A percentile compares a stretch with the other conserved stretches of the same genome.
phyloP scores from a whole-genome alignment of 2,329 filamentous ascomycete genomes.

The Diaporthe vexans region DNA sequence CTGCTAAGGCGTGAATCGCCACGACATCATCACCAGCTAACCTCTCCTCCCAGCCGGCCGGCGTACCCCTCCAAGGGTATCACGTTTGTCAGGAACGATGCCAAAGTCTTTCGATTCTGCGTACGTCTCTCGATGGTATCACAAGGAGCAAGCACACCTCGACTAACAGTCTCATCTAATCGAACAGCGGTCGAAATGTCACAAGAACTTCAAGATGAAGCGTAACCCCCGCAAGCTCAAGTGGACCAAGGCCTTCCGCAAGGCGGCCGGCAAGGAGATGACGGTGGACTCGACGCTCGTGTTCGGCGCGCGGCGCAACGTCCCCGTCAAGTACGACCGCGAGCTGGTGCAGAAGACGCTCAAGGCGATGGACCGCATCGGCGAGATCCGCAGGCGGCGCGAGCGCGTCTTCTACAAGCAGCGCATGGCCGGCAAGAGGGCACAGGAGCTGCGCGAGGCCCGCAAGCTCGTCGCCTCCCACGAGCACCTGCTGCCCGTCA shows the following conservation, averaged over 20 bases:
- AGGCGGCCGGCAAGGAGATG: constrained; percentile 87
- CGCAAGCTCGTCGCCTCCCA: constrained; percentile 92
- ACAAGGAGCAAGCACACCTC: background rate
- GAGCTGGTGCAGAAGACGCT: constrained; percentile 90
- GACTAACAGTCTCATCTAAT: constrained; percentile 6
- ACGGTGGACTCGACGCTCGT: constrained; percentile 94
- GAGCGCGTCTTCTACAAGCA: constrained; percentile 96
- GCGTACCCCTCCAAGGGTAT: constrained; percentile 77
- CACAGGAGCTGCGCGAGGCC: constrained; percentile 82
- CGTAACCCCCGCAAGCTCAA: constrained; percentile 92
- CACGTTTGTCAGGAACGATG: constrained; percentile 77
- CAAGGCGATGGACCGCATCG: constrained; percentile 90
- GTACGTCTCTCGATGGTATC: constrained; percentile 22
- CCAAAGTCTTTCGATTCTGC: constrained; percentile 76
- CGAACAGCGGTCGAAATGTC: constrained; percentile 69
- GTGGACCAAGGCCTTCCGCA: constrained; percentile 94
- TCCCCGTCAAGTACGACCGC: constrained; percentile 95
- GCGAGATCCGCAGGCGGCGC: constrained; percentile 85
- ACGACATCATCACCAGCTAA: background rate
- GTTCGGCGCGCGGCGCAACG: constrained; percentile 93
- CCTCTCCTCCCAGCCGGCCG: constrained; percentile 62
- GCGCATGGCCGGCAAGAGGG: constrained; percentile 91
- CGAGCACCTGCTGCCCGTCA: constrained; percentile 87
- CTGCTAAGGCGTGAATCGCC: background rate
- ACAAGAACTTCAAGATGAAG: constrained; percentile 93